phyloP scores from a whole-genome alignment of 1,284 basidiomycete species.

The Earliella scabrosa region DNA sequence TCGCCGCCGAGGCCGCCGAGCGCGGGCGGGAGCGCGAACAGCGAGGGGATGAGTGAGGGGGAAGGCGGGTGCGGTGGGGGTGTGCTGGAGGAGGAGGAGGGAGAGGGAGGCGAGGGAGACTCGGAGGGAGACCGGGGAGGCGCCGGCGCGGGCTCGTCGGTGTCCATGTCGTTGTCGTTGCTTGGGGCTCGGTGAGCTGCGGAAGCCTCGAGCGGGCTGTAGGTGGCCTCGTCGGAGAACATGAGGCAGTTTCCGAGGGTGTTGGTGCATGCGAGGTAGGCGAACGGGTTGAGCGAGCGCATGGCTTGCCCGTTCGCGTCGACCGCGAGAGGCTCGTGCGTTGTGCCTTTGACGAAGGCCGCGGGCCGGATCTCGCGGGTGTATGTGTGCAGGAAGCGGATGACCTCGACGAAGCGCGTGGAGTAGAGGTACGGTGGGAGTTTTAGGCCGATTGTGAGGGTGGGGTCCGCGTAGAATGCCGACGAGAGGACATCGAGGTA shows the following conservation, averaged over 20 bases:
- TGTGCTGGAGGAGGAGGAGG: slow-evolving; percentile 19
- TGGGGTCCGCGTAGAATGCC: slow-evolving; percentile 50
- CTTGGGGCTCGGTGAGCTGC: background rate
- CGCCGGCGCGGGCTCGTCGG: slow-evolving; percentile 5
- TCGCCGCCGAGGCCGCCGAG: slow-evolving; percentile 79
- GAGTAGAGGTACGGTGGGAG: slow-evolving; percentile 76
- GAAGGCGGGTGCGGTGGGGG: slow-evolving; percentile 6
- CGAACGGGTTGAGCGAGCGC: slow-evolving; percentile 41
- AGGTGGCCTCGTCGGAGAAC: slow-evolving; percentile 56
- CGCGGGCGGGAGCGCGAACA: slow-evolving; percentile 62
- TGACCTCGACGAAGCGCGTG: slow-evolving; percentile 61
- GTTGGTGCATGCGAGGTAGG: slow-evolving; percentile 70
- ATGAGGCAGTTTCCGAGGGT: slow-evolving; percentile 73
- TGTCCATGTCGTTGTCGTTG: slow-evolving; percentile 13
- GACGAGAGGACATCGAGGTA: slow-evolving; percentile 58
- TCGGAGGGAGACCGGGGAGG: background rate
- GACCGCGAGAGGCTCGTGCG: slow-evolving; percentile 12
- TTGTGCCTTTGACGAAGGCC: slow-evolving; percentile 16
- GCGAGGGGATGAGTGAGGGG: slow-evolving; percentile 5
- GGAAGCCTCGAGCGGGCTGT: slow-evolving; percentile 1
- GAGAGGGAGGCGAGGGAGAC: slow-evolving; percentile 4
- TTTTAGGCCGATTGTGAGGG: slow-evolving; percentile 75
- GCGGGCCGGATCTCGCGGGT: slow-evolving; percentile 33
- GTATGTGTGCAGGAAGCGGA: slow-evolving; percentile 46
- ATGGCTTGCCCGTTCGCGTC: slow-evolving; percentile 38